phyloP scores from a whole-genome alignment of 1,139 yeast genomes.

The Lodderomyces orthopsilosis region DNA sequence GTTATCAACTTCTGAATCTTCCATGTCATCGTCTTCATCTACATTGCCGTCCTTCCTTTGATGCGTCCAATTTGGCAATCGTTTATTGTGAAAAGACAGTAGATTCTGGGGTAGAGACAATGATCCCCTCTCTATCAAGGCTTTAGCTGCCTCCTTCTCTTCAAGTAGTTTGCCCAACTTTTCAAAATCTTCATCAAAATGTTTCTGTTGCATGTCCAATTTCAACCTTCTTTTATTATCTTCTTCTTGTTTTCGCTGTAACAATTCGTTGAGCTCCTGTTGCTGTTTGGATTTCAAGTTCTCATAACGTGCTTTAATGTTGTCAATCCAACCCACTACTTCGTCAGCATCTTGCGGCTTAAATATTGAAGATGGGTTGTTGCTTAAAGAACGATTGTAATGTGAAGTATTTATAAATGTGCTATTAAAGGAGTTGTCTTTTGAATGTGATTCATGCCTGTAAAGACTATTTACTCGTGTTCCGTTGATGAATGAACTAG shows the following conservation, averaged over 20 bases:
- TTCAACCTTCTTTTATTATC: conserved; percentile 13
- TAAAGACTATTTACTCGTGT: background rate
- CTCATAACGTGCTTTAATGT: conserved; percentile 36
- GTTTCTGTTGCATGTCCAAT: conserved; percentile 24
- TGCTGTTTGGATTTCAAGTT: conserved; percentile 34
- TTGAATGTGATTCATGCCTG: background rate
- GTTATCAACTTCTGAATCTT: conserved; percentile 11
- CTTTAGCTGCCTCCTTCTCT: conserved; percentile 7
- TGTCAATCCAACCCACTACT: conserved; percentile 52
- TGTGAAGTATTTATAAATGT: background rate
- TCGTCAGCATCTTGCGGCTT: conserved; percentile 24
- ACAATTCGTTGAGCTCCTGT: conserved; percentile 24
- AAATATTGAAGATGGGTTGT: background rate
- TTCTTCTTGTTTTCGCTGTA: conserved; percentile 3
- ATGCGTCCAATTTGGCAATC: background rate
- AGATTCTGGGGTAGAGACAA: conserved; percentile 1
- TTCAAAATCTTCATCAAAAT: conserved; percentile 41
- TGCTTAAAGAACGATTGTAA: background rate
- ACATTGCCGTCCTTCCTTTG: conserved; percentile 9
- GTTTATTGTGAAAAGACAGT: background rate
- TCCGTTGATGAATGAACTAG: background rate
- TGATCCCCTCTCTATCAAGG: conserved; percentile 1
- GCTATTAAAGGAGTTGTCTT: background rate
- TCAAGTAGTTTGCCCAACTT: conserved; percentile 29
- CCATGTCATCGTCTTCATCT: conserved; percentile 9